Evolutionary conservation across 495 filamentous ascomycete species (phyloP).

Genomic region (Pyrenula aspistea): DNA sequence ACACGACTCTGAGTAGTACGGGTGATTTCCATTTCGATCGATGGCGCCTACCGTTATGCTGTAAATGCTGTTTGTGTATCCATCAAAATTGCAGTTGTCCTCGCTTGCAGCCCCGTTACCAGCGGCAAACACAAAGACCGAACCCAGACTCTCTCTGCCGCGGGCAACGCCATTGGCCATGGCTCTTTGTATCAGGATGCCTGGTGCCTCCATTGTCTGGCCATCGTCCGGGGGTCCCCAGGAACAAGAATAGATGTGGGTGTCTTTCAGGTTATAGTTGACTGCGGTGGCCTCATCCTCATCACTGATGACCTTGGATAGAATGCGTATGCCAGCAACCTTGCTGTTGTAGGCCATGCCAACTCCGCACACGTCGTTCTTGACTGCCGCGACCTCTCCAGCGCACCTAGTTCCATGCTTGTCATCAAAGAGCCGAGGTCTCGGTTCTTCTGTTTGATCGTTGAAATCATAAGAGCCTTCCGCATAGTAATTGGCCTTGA

Average conservation of each 20-base stretch:
- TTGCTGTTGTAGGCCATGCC: conserved; percentile 89
- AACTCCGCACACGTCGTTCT: conserved; percentile 88
- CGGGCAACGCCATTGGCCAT: conserved; percentile 89
- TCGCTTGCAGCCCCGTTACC: conserved; percentile 81
- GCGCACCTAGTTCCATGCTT: conserved; percentile 87
- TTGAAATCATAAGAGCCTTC: conserved; percentile 94
- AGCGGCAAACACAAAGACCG: conserved; percentile 92
- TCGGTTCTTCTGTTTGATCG: conserved; percentile 64
- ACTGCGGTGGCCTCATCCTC: conserved; percentile 84
- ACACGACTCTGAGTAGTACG: conserved; percentile 90
- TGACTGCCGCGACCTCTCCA: conserved; percentile 82
- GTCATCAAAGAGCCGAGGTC: conserved; percentile 69
- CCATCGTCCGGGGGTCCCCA: conserved; percentile 97
- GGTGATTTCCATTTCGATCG: conserved; percentile 72
- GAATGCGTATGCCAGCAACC: conserved; percentile 79
- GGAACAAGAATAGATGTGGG: conserved; percentile 96
- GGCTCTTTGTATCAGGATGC: conserved; percentile 74
- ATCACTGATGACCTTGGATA: conserved; percentile 82
- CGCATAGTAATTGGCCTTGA: conserved; percentile 85
- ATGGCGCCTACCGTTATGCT: conserved; percentile 94
- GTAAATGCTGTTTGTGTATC: conserved; percentile 98
- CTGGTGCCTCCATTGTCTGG: conserved; percentile 83
- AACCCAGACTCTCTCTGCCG: conserved; percentile 71
- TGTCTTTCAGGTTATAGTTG: conserved; percentile 82
- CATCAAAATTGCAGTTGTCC: conserved; percentile 99